Conservation (phyloP, 2,329 filamentous ascomycete species). For the Scedosporium boydii region DNA sequence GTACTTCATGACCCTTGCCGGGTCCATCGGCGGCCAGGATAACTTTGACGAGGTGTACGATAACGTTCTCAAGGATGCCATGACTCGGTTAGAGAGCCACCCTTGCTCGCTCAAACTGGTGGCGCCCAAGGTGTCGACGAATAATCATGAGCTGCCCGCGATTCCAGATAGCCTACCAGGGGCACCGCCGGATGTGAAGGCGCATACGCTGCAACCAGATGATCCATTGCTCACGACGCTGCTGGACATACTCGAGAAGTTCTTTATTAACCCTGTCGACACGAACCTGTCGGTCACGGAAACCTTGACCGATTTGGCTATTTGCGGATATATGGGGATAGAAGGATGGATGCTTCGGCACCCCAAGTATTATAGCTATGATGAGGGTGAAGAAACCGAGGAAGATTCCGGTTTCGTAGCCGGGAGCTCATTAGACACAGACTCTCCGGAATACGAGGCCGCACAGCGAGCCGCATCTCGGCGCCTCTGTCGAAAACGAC, state of each 20-base stretch:
- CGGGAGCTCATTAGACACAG: slow-evolving; percentile 10
- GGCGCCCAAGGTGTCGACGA: slow-evolving; percentile 46
- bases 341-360: slow-evolving; percentile 85
- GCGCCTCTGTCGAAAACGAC: slow-evolving; percentile 36
- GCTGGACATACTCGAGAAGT: slow-evolving; percentile 63
- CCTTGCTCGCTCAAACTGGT: slow-evolving; percentile 63
- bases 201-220: slow-evolving; percentile 51
- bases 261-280: slow-evolving; percentile 85
- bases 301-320: slow-evolving; percentile 68
- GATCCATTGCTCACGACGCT: slow-evolving; percentile 57
- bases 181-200: slow-evolving; percentile 49
- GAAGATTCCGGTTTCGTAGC: neutral
- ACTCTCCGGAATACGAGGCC: slow-evolving; percentile 24
- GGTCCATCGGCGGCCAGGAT: slow-evolving; percentile 57
- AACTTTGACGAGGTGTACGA: slow-evolving; percentile 67
- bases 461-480: slow-evolving; percentile 14
- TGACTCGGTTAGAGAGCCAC: slow-evolving; percentile 60
- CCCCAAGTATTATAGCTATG: slow-evolving; percentile 53
- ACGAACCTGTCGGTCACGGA: slow-evolving; percentile 85
- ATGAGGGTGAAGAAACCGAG: slow-evolving; percentile 30
- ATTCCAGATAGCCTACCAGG: slow-evolving; percentile 48
- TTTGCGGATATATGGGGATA: slow-evolving; percentile 74
- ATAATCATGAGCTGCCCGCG: slow-evolving; percentile 46
- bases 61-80: slow-evolving; percentile 60
- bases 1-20: slow-evolving; percentile 58